Evolutionary conservation across 108 stramenopile genomes (phyloP), one percentile per base, ranked within the genome.

Genomic region (Cyclotella cryptica): DNA sequence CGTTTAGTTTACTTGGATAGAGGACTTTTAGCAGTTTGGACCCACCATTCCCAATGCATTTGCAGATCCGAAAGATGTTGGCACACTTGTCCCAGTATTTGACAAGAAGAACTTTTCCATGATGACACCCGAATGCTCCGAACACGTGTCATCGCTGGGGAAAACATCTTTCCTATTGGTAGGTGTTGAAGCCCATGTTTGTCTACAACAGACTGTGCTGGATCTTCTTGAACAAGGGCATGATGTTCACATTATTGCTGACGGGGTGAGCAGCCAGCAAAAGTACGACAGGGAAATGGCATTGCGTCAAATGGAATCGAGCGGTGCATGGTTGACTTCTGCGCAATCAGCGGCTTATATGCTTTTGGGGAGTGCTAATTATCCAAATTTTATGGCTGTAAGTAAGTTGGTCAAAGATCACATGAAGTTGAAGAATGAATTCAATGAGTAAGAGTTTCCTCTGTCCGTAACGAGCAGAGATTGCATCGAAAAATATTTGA

Each of bases 121-220:
- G n/a, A n/a, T n/a, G n/a, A n/a, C n/a, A n/a, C n/a, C n/a, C n/a
- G n/a, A n/a, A n/a, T n/a, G n/a, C n/a, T n/a, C n/a, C n/a, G n/a
- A n/a, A n/a, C n/a, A n/a, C n/a, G n/a, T n/a, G 61, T 26, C 30
- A 0, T 75, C 77, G 11, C 53, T 80, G 72, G 47, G 58, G 18
- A 65, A 61, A 72, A 43, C 75, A 26, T 90, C 90, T 21, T 91
- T 83, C 71, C 71, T 99, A 19, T 66, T 99, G 24, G 93, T 97
- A 13, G 99, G 99, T 1, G 98, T 99, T 73, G 99, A 99, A 82
- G 92, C 98, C 21, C 97, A 98, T 70, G 97, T 98, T 12, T 98
- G 98, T 77, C 87, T 98, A 15, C 96, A 95, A 65, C 96, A 97
- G 79, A 98, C 96, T 5, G 83, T 82, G 39, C 69, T 98, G 52